A percentile compares a stretch with the other conserved stretches of the same genome.
Evolutionary conservation across 345 rosid species (phyloP).

Genomic region (Barbarea vulgaris): DNA sequence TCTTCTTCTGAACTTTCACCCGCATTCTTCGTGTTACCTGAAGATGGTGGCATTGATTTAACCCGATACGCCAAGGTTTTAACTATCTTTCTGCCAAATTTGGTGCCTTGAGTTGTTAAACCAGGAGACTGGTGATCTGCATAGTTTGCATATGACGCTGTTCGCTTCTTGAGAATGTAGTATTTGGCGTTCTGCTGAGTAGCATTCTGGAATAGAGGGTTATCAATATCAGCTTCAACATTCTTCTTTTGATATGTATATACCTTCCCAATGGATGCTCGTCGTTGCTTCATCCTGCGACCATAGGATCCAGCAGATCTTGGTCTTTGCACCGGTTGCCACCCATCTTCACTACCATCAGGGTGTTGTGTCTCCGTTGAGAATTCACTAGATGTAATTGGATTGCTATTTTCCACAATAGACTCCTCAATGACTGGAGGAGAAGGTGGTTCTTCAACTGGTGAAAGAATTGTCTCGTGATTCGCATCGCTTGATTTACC

Average conservation of each 20-base stretch:
- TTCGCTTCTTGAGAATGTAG: slow-evolving; percentile 68
- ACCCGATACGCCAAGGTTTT: slow-evolving; percentile 87
- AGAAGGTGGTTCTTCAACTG: slow-evolving; percentile 44
- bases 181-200: slow-evolving; percentile 64
- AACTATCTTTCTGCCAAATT: slow-evolving; percentile 74
- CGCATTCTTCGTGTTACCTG: slow-evolving; percentile 45
- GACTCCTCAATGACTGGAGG: slow-evolving; percentile 52
- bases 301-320: slow-evolving; percentile 76
- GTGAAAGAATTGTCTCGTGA: slow-evolving; percentile 45
- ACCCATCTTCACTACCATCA: slow-evolving; percentile 72
- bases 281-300: slow-evolving; percentile 80
- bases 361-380: slow-evolving; percentile 48
- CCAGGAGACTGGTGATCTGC: slow-evolving; percentile 56
- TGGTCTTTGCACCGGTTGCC: slow-evolving; percentile 96
- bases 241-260: slow-evolving; percentile 74
- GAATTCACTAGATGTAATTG: slow-evolving; percentile 39
- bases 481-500: slow-evolving; percentile 39
- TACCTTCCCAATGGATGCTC: slow-evolving; percentile 75
- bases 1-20: slow-evolving; percentile 44
- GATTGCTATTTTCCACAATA: slow-evolving; percentile 42
- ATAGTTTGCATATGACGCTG: slow-evolving; percentile 65
- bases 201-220: slow-evolving; percentile 52
- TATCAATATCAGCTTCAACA: slow-evolving; percentile 55
- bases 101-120: slow-evolving; percentile 59
- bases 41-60: slow-evolving; percentile 65